Base-by-base conservation (phyloP, 129 eudicot species). In the Helichrysum umbraculigerum region DNA sequence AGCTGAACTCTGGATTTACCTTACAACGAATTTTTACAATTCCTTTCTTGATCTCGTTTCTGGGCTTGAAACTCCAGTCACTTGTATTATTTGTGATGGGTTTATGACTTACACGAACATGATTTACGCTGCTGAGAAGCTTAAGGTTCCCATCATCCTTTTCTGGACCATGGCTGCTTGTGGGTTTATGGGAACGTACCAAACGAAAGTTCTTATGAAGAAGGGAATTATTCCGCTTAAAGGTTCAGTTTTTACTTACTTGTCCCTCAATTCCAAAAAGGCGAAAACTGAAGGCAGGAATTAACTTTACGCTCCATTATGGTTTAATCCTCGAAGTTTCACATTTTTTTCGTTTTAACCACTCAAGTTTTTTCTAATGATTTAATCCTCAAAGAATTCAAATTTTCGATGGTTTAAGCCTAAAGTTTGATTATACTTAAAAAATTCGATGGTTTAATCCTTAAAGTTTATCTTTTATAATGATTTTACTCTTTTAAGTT, bases 81-180 rank as follows among this genome's bases (percentile, higher is more conserved):
- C 70, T 41, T 74, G 52, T 44, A 80, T 80, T 15, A 22, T 80
- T n/a, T 67, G 71, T 8, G 84, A 80, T 32, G 79, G 71, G 14
- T 56, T 80, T 58, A 74, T 73, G 79, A 54, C 73, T n/a, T 80
- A 54, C 76, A 59, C 78, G 1, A 66, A 63, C 60, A 72, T 8
- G 12, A 28, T 73, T 50, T 9, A 29, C 39, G 82, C 82, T n/a
- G 82, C 70, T 7, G 77, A 79, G 47, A 74, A 79, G 58, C 66
- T 79, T 29, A 47, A 34, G 6, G 51, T 79, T 6, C 78, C 78
- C 5, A 74, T 79, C 51, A 28, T 71, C 28, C 67, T 77, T 66
- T 77, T 51, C 58, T 77, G 74, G 74, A 77, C 81, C 3, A 29
- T 68, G 33, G 66, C 77, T 19, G 82, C 82, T 4, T 79, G 82